These are phyloP conservation scores for Penicillium hesseltinei DNA, from an alignment of 2,329 filamentous ascomycete genomes.

Conservation along the genomic window DNA sequence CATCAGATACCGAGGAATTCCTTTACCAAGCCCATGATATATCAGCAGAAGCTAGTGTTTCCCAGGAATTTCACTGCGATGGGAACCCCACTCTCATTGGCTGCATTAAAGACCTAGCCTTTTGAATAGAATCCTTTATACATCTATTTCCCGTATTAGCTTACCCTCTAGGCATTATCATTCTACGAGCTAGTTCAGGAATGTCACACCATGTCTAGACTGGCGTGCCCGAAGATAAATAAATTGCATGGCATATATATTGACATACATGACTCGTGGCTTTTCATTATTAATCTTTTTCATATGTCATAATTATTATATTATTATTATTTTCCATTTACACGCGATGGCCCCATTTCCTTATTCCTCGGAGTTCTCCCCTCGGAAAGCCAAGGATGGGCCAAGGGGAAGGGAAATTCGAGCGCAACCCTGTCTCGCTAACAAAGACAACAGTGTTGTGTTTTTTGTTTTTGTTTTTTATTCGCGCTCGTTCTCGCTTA, in stretches of 20 bases:
- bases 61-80: constrained; percentile 5
- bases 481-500: constrained; percentile 2
- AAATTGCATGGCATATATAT: constrained; percentile 20
- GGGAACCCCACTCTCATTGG: background rate
- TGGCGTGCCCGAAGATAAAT: background rate
- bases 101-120: background rate
- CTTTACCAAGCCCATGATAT: constrained; percentile 1
- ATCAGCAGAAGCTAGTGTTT: background rate
- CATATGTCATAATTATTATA: background rate
- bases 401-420: constrained; percentile 1
- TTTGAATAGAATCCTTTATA: background rate
- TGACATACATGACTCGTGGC: constrained; percentile 19
- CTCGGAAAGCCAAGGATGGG: background rate
- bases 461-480: background rate
- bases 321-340: background rate
- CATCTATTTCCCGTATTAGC: background rate
- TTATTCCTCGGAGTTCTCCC: background rate
- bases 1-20: background rate
- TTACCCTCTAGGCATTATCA: background rate
- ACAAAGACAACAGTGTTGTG: background rate
- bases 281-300: background rate
- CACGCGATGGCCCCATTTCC: constrained; percentile 1
- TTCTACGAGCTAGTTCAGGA: background rate
- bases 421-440: constrained; percentile 7
- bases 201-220: background rate